These are phyloP conservation scores for Fennellomyces sp. DNA, from an alignment of 371 early-diverging fungal genomes.

Conservation along the genomic window DNA sequence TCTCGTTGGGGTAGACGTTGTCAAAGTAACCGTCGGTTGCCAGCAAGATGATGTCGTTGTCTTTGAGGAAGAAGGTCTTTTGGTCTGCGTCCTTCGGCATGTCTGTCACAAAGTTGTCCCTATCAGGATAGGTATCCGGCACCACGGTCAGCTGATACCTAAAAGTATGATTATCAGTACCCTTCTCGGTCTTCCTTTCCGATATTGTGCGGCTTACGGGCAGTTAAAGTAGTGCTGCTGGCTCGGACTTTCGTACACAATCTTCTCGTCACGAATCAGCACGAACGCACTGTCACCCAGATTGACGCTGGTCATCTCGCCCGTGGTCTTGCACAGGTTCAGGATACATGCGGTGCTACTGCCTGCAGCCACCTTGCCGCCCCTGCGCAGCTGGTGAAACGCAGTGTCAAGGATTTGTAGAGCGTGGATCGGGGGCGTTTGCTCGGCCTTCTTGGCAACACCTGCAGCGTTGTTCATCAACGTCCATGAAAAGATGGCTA, in stretches of 20 bases:
- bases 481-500: conserved; percentile 71
- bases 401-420: conserved; percentile 64
- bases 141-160: conserved; percentile 71
- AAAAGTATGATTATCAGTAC: conserved; percentile 2
- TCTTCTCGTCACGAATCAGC: conserved; percentile 59
- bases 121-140: conserved; percentile 59
- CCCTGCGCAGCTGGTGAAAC: conserved; percentile 55
- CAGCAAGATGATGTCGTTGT: conserved; percentile 69
- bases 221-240: conserved; percentile 78
- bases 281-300: conserved; percentile 71
- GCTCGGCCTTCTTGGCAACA: conserved; percentile 44
- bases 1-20: conserved; percentile 69
- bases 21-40: conserved; percentile 78
- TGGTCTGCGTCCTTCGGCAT: conserved; percentile 66
- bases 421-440: conserved; percentile 45
- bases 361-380: conserved; percentile 67
- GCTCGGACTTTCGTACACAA: conserved; percentile 66
- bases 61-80: conserved; percentile 60
- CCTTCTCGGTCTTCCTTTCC: neutral
- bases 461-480: conserved; percentile 74
- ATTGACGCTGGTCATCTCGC: conserved; percentile 63
- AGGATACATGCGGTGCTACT: conserved; percentile 73
- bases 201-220: conserved; percentile 43
- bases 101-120: conserved; percentile 60
- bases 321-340: conserved; percentile 63